Evolutionary conservation across 306 rosid species (phyloP), one percentile per base, ranked within the genome.

Genomic region (Quercus mongolica): DNA sequence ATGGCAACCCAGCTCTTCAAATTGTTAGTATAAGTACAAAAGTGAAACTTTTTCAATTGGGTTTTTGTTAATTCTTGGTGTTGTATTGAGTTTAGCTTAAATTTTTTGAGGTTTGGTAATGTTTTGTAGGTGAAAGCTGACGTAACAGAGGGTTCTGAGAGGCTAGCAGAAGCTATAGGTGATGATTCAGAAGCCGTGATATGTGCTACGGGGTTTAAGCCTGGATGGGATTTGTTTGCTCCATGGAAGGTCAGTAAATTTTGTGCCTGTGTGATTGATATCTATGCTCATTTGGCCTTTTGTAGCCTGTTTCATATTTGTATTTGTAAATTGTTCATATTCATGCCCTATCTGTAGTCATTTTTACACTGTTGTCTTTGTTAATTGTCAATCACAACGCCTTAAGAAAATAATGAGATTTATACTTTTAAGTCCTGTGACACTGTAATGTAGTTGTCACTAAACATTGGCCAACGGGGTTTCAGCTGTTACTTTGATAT

Each of bases 161-260:
- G 87, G 94, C 85, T 95, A 20, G 97, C 91, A 69, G 92, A 91
- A 71, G 94, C 85, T 3, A 87, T 94, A 28, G 97, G 94, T 11
- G 84, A 88, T 77, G 98, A 91, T 85, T 84, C 99, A 0, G 95
- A 95, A 28, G 98, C 98, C 25, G 99, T 95, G 7, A 83, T 95
- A 55, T 95, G 98, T 11, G 96, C 98, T 12, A 95, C 99, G 0
- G 99, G 99, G 58, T 95, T 95, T 75, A 85, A 90, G 56, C 94
- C 84, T 4, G 92, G 97, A 23, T 92, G 98, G 97, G 95, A 95
- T 84, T 79, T 95, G 78, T 86, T 91, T 80, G 94, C 98, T 74
- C 98, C 99, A 13, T 95, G 99, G 99, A 95, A 90, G 99, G 99
- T 95, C 71, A 72, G 78, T 78, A 70, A 25, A 4, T 81, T 82